Percentiles rank a stretch among this genome's conserved stretches.
phyloP scores from a whole-genome alignment of 73 alveolate genomes.

The Halteria grandinella region DNA sequence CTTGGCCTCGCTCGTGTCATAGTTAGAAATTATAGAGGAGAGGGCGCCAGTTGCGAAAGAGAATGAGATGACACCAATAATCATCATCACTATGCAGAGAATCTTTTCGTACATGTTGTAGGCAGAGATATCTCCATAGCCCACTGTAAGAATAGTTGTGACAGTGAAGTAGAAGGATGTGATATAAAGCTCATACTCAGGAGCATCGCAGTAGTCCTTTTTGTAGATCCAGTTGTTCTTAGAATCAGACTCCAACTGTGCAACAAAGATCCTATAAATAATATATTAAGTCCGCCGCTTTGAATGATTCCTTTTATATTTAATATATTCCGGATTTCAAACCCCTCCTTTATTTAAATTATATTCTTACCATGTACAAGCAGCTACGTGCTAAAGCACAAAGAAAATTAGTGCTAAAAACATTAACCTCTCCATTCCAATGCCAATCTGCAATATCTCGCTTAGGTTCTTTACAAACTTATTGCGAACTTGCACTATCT shows the following conservation, averaged over 20 bases:
- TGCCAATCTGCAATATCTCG: slow-evolving; percentile 59
- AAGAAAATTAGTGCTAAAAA: slow-evolving; percentile 70
- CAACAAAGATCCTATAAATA: too few relatives aligned
- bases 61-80: slow-evolving; percentile 62
- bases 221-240: too few relatives aligned
- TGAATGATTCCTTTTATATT: too few relatives aligned
- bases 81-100: slow-evolving; percentile 56
- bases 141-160: slow-evolving; percentile 87
- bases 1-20: slow-evolving; percentile 55
- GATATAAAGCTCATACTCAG: slow-evolving; percentile 71
- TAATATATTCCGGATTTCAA: too few relatives aligned
- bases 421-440: slow-evolving; percentile 74
- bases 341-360: too few relatives aligned
- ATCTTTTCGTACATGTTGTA: slow-evolving; percentile 59
- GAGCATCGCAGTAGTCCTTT: too few relatives aligned
- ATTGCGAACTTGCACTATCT: slow-evolving; percentile 71
- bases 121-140: slow-evolving; percentile 84
- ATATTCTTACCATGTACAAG: slow-evolving; percentile 70
- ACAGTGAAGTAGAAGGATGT: slow-evolving; percentile 78
- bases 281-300: too few relatives aligned
- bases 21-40: slow-evolving; percentile 38
- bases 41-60: slow-evolving; percentile 65
- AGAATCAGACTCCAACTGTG: too few relatives aligned
- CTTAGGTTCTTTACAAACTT: slow-evolving; percentile 22
- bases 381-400: slow-evolving; percentile 70